phyloP scores from a whole-genome alignment of 2,329 filamentous ascomycete species.

The Fusarium subtropicale region DNA sequence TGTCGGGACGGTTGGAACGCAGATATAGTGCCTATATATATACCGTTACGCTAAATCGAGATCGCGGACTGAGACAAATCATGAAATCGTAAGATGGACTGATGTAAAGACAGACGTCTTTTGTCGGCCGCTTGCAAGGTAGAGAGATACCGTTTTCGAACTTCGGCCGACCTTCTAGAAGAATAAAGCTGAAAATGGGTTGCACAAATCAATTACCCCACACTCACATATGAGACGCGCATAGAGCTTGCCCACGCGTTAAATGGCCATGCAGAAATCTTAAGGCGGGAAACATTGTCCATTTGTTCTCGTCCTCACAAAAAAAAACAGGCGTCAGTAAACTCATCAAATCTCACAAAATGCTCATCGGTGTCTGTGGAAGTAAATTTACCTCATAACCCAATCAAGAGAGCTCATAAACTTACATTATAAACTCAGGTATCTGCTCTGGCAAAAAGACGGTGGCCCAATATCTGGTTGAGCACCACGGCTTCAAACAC shows the following conservation, averaged over 20 bases:
- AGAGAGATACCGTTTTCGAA: neutral
- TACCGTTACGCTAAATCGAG: slow-evolving; percentile 9
- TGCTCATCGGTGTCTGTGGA: slow-evolving; percentile 83
- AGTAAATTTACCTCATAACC: slow-evolving; percentile 58
- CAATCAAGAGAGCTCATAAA: slow-evolving; percentile 5
- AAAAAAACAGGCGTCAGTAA: neutral
- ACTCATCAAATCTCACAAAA: slow-evolving; percentile 51
- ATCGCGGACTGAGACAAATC: slow-evolving; percentile 1
- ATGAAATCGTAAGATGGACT: slow-evolving; percentile 13
- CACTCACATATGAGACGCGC: slow-evolving; percentile 31
- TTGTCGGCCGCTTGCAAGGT: slow-evolving; percentile 18
- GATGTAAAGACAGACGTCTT: slow-evolving; percentile 26
- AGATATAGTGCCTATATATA: slow-evolving; percentile 9
- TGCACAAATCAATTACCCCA: slow-evolving; percentile 21
- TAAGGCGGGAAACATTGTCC: slow-evolving; percentile 3
- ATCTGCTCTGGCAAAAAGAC: slow-evolving; percentile 94
- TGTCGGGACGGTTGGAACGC: slow-evolving; percentile 24
- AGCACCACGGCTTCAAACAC: slow-evolving; percentile 83
- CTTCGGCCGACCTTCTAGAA: slow-evolving; percentile 35
- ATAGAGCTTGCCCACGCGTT: slow-evolving; percentile 32
- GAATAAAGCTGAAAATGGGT: neutral
- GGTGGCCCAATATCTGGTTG: slow-evolving; percentile 86
- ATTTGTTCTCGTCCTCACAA: neutral
- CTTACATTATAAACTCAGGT: slow-evolving; percentile 62
- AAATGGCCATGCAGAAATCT: slow-evolving; percentile 22